Base-by-base conservation (phyloP, 352 stramenopile genomes). In the Phytophthora fragariae region DNA sequence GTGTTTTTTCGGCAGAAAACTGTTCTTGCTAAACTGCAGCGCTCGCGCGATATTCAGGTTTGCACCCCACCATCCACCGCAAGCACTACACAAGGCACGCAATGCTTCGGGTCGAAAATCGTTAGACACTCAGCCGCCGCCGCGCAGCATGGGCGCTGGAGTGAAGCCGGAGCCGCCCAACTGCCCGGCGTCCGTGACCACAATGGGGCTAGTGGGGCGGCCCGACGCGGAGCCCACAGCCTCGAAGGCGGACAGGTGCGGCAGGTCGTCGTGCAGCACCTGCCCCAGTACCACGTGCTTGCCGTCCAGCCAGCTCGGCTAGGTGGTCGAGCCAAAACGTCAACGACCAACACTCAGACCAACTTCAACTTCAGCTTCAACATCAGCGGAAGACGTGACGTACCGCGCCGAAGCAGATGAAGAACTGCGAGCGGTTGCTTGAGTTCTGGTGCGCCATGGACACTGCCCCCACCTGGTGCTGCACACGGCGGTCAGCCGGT, bases 241-340 rank as follows among this genome's bases (percentile, higher is more conserved):
- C 53, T 92, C 85, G 27, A 89, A 83, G 19, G 64, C 76, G 15
- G 62, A 31, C 53, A 93, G 67, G 46, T 90, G 82, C 41, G 63
- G 57, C 55, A 95, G 83, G 35, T 92, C 88, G 27, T 93, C 86
- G 2, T 33, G 70, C 49, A 95, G 82, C n/a, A 99, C 97, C 67
- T 98, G 93, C 11, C 98, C 98, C 73, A 99, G 99, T 17, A 99
- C 97, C 41, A 99, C 97, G 88, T 99, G 98, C 83, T 99, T 99
- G 46, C 95, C 95, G 82, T 99, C 96, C 57, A 99, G 91, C 85
- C 88, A 95, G 66, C 85, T 92, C 2, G 72, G 73, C 85, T 92
- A 15, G 1, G 24, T 3, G 24, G 24, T 27, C 24, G 24, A 44
- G 11, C 14, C 37, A 44, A 44, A 44, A 44, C 37, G 37, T 29